Evolutionary conservation across 2,329 filamentous ascomycete species (phyloP).

Genomic region (Cordyceps javanica): DNA sequence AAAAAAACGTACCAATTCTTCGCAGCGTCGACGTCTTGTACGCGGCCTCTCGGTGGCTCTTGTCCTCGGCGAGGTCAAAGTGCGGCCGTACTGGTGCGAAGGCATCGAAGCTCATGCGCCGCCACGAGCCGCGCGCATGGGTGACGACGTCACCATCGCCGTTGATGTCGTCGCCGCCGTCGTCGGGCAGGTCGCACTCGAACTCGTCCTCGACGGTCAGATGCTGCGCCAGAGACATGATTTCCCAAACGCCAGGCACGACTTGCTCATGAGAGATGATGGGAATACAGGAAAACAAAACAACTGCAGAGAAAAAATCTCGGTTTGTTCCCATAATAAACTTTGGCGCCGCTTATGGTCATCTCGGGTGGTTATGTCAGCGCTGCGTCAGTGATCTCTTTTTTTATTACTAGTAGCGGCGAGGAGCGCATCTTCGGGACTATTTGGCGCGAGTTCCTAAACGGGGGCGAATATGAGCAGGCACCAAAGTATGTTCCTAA

Average conservation of each 20-base stretch:
- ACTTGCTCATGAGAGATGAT: too few relatives aligned
- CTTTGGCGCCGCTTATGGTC: background rate
- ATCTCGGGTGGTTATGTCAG: conserved; percentile 1
- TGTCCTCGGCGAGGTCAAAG: background rate
- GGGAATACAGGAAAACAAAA: background rate
- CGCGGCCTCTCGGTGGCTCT: background rate
- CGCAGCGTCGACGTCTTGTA: conserved; percentile 7
- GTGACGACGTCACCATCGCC: too few relatives aligned
- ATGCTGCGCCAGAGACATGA: conserved; percentile 5
- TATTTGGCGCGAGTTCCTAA: conserved; percentile 6
- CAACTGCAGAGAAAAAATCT: background rate
- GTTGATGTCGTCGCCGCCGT: background rate
- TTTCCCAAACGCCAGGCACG: background rate
- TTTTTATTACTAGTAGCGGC: too few relatives aligned
- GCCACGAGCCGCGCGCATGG: background rate
- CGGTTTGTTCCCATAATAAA: background rate
- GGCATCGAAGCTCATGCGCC: conserved; percentile 10
- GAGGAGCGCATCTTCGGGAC: too few relatives aligned
- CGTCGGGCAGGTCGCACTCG: background rate
- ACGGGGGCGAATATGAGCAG: background rate
- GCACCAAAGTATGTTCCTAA: conserved; percentile 11
- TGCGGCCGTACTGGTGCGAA: background rate
- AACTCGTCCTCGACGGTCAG: conserved; percentile 1
- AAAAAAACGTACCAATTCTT: background rate
- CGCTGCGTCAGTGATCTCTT: background rate